Base-by-base conservation (phyloP, 768 basidiomycete species). In the Cyathus striatus region DNA sequence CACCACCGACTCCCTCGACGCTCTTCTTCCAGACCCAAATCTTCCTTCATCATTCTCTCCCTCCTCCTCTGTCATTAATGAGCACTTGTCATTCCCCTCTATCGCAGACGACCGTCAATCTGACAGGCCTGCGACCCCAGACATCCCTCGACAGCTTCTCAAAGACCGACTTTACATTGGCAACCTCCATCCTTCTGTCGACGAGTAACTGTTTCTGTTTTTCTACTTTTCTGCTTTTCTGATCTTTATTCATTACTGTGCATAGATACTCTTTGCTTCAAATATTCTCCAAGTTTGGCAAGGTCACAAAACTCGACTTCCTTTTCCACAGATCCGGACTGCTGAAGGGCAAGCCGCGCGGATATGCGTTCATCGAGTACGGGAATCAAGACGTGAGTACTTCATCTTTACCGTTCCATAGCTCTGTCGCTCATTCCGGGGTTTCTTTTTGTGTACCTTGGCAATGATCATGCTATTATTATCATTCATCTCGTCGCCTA, bases 361-460 rank as follows among this genome's bases (percentile, higher is more conserved):
- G 96, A 4, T 98, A 95, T 62, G 94, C 93, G 0, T 99, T 98
- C 52, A 65, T 99, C 24, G 90, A 97, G 65, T 97, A 83, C 55
- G 72, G 72, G 23, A 76, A 76, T 34, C 73, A 82, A 65, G 79
- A 82, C 65, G 95, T 98, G 65, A 72, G 89, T 83, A 40, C 41
- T 43, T 41, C 41, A 45, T 34, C 32, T 44, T 40, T 43, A 38
- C 40, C 23, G 35, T 37, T 42, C 43, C 41, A 26, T n/a, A 36
- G 44, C 40, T 34, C 33, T 38, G 24, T 55, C 55, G 65, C 76
- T 79, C 64, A 78, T 66, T 70, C 75, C 67, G 71, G 71, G 68
- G 69, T 62, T 61, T 45, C 55, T 61, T 63, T 46, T 27, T 30
- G 37, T 45, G 35, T 40, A 23, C 38, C 23, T 9, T 23, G 20